Conservation (phyloP, 495 filamentous ascomycete genomes). For the Clohesyomyces aquaticus region DNA sequence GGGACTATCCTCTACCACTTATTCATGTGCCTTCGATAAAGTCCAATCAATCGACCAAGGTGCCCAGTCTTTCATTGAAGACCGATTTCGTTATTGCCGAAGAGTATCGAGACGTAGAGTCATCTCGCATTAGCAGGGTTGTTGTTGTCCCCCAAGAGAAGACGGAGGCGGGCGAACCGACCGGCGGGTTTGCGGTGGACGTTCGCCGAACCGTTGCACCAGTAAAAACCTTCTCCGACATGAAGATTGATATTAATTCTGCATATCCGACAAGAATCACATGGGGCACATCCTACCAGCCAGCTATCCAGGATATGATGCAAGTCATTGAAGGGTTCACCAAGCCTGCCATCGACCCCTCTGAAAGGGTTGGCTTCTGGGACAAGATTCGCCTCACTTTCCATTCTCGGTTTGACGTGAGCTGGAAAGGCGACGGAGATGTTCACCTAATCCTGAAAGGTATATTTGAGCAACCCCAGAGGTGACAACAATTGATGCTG, state of each 20-base stretch:
- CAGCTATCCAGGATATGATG: constrained; percentile 99
- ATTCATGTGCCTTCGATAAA: constrained; percentile 86
- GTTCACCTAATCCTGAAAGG: constrained; percentile 93
- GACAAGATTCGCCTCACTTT: constrained; percentile 96
- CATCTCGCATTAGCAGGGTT: constrained; percentile 78
- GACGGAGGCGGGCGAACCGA: constrained; percentile 51
- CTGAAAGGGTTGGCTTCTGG: constrained; percentile 95
- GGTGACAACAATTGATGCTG: background rate
- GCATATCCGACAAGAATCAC: constrained; percentile 88
- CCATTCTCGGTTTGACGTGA: constrained; percentile 85
- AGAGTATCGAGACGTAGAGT: constrained; percentile 79
- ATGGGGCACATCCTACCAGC: constrained; percentile 97
- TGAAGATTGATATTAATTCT: constrained; percentile 88
- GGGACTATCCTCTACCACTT: constrained; percentile 92
- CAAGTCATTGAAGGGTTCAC: constrained; percentile 98
- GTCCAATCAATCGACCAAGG: constrained; percentile 73
- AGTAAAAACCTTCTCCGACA: constrained; percentile 95
- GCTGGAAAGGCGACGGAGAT: constrained; percentile 94
- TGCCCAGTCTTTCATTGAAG: constrained; percentile 80
- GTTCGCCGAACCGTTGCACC: constrained; percentile 91
- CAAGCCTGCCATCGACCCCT: constrained; percentile 90
- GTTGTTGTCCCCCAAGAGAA: constrained; percentile 74
- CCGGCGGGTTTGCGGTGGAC: constrained; percentile 72
- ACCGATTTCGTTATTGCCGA: constrained; percentile 97
- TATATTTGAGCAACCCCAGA: constrained; percentile 37